Percentiles rank a stretch among this genome's conserved stretches.
Evolutionary conservation across 1,284 basidiomycete genomes (phyloP).

Genomic region (Cyathus olla): DNA sequence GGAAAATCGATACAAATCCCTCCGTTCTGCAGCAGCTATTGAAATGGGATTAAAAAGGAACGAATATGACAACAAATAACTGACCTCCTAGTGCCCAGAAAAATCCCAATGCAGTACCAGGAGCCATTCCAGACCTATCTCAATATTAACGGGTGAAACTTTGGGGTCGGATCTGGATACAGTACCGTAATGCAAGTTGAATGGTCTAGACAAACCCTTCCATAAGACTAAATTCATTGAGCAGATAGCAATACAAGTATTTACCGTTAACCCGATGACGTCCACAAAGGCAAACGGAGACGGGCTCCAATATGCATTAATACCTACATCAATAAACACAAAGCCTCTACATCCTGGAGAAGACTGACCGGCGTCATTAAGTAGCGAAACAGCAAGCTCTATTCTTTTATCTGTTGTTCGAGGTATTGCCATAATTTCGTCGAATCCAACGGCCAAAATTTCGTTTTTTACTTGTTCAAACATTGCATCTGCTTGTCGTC

Average conservation of each 20-base stretch:
- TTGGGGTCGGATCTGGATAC: not conserved
- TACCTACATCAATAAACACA: constrained; percentile 48
- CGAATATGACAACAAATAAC: constrained; percentile 8
- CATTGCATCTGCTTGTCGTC: constrained; percentile 65
- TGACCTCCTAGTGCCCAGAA: constrained; percentile 77
- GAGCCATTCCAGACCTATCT: constrained; percentile 69
- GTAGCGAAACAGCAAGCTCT: constrained; percentile 70
- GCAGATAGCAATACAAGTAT: constrained; percentile 24
- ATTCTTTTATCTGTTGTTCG: constrained; percentile 64
- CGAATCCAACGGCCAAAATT: constrained; percentile 74
- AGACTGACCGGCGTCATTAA: constrained; percentile 73
- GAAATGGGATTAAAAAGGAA: constrained; percentile 8
- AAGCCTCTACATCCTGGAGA: not conserved
- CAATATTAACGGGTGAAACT: not conserved
- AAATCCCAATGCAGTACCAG: constrained; percentile 75
- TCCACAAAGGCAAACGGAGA: constrained; percentile 66
- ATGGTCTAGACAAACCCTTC: constrained; percentile 57
- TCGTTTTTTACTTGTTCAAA: constrained; percentile 79
- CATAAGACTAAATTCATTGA: not conserved
- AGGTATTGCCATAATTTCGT: constrained; percentile 72
- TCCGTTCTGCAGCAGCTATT: constrained; percentile 66
- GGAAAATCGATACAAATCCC: constrained; percentile 74
- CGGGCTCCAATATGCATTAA: constrained; percentile 77
- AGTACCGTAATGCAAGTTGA: constrained; percentile 69
- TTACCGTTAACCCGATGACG: constrained; percentile 72